phyloP scores from a whole-genome alignment of 331 rosid species.

The Stylosanthes scabra region DNA sequence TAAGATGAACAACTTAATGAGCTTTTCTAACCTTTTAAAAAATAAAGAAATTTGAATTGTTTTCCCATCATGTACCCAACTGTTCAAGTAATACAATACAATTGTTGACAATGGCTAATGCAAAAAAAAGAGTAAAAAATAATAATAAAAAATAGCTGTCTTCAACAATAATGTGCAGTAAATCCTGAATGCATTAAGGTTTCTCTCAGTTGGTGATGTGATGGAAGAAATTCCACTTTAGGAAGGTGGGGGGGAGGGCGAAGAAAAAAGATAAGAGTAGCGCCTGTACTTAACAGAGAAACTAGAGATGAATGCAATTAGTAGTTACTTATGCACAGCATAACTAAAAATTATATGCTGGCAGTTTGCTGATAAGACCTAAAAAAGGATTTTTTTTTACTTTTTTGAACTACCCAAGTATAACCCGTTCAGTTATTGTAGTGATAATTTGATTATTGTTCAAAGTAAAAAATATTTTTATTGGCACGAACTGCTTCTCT shows the following conservation, averaged over 20 bases:
- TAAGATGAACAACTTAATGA: slow-evolving; percentile 6
- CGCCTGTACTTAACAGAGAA: neutral
- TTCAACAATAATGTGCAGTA: neutral
- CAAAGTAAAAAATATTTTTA: slow-evolving; percentile 6
- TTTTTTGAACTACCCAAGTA: neutral
- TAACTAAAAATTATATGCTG: neutral
- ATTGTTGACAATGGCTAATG: neutral
- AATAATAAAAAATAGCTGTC: neutral
- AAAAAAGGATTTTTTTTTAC: neutral
- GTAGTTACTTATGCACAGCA: neutral
- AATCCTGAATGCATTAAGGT: neutral
- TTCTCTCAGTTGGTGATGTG: neutral
- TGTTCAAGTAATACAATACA: neutral
- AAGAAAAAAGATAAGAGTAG: neutral
- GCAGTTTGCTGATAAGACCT: neutral
- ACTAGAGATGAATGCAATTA: neutral
- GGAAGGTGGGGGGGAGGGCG: too few relatives aligned
- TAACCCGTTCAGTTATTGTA: neutral
- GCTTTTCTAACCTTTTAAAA: neutral
- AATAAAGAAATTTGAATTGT: neutral
- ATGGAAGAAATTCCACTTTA: neutral
- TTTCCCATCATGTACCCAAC: neutral
- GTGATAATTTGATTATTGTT: neutral
- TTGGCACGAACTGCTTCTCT: slow-evolving; percentile 20
- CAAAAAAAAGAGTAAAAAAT: neutral